Base-by-base conservation (phyloP, 1,284 basidiomycete species). In the Schizophyllum commune region DNA sequence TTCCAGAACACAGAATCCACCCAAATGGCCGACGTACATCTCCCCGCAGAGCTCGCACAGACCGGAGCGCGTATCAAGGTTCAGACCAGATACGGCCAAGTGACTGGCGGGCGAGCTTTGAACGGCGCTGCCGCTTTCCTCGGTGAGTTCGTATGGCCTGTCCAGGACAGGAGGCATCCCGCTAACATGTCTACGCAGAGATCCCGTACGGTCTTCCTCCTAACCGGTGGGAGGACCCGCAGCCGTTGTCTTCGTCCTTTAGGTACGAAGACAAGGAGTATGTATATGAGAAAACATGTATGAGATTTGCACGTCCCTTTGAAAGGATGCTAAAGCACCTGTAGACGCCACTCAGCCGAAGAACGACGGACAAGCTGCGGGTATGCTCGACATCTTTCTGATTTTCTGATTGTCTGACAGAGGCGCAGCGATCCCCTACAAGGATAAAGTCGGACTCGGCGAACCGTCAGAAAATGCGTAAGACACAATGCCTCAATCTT, bases 161-260 rank as follows among this genome's bases (percentile, higher is more conserved):
- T 21, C 15, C 1, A 20, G 19, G n/a, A 17, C 11, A 7, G 3
- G 17, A 54, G 52, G 19, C 53, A 56, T 59, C 4, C 61, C 32
- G 53, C 58, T 58, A 17, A 52, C 34, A 34, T 22, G n/a, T 34
- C 13, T 54, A 34, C 1, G 4, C 62, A 91, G 88, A 92, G 74
- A 75, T 92, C 33, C 89, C 89, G 0, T 92, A 89, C 68, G 88
- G 84, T 1, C 70, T 86, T 21, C 81, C 83, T 52, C 86, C 86
- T 0, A 71, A 67, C 32, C 78, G 88, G 32, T 91, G 89, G 68
- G 74, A 83, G 57, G 83, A 91, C 67, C 83, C 88, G 1, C 67
- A 78, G 34, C 77, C 83, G 0, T 72, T 92, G 1, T 83, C 86
- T 0, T 57, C 71, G 0, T 72, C 72, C 39, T 85, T 79, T 69